Conservation (phyloP, 2,329 filamentous ascomycete species). For the Cercospora zeina region DNA sequence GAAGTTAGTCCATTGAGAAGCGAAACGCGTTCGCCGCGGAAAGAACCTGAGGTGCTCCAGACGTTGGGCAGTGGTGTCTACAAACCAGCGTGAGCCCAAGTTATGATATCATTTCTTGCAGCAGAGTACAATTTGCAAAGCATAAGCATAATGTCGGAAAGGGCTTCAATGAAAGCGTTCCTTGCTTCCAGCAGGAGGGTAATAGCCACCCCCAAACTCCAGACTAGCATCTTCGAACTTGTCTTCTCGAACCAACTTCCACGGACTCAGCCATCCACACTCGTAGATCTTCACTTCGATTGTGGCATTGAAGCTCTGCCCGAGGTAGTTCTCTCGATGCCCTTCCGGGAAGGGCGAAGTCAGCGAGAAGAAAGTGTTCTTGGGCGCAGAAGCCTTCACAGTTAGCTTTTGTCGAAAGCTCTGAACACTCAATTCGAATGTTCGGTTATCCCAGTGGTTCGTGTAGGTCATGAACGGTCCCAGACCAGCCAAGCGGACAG, state of each 20-base stretch:
- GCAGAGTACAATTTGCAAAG: neutral
- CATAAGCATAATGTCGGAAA: neutral
- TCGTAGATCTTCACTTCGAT: slow-evolving; percentile 48
- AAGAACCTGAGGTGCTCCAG: neutral
- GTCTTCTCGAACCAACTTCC: slow-evolving; percentile 45
- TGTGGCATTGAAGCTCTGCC: slow-evolving; percentile 50
- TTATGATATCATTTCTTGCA: neutral
- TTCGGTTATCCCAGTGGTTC: slow-evolving; percentile 45
- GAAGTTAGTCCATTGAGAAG: slow-evolving; percentile 23
- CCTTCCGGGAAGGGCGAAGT: slow-evolving; percentile 51
- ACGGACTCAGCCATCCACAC: slow-evolving; percentile 44
- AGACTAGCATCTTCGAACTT: slow-evolving; percentile 48
- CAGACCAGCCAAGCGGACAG: slow-evolving; percentile 42
- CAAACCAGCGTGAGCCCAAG: neutral
- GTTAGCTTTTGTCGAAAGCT: slow-evolving; percentile 46
- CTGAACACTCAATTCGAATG: slow-evolving; percentile 44
- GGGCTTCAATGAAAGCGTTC: slow-evolving; percentile 41
- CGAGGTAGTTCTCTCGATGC: slow-evolving; percentile 48
- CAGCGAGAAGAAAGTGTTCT: slow-evolving; percentile 49
- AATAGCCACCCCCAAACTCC: slow-evolving; percentile 54
- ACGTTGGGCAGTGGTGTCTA: slow-evolving; percentile 10
- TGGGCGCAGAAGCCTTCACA: slow-evolving; percentile 45
- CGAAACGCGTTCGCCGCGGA: neutral
- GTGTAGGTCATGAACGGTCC: slow-evolving; percentile 48
- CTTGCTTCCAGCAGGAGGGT: slow-evolving; percentile 45